phyloP scores from a whole-genome alignment of 1,284 basidiomycete species.

The Tetrapyrgos nigripes region DNA sequence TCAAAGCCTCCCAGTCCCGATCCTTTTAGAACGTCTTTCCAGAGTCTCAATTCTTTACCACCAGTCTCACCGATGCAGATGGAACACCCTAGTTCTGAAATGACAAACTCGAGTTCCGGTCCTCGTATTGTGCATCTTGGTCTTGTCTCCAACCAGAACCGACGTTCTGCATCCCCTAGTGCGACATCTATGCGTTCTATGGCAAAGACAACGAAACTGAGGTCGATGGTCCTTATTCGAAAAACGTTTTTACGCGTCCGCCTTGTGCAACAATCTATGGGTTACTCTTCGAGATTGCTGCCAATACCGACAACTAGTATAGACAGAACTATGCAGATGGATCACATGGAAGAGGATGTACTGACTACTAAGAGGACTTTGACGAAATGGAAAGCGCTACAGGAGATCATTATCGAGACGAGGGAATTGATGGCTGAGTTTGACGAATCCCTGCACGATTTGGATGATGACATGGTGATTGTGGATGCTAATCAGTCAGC shows the following conservation, averaged over 20 bases:
- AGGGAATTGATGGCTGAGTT: slow-evolving; percentile 66
- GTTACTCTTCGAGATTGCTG: slow-evolving; percentile 57
- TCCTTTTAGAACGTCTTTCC: slow-evolving; percentile 1
- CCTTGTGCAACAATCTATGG: slow-evolving; percentile 65
- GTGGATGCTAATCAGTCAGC: slow-evolving; percentile 6
- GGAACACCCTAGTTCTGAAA: not conserved
- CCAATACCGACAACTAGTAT: slow-evolving; percentile 44
- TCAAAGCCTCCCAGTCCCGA: slow-evolving; percentile 27
- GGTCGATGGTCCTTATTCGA: slow-evolving; percentile 53
- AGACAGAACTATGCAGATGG: not conserved
- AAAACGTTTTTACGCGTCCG: slow-evolving; percentile 65
- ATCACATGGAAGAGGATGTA: slow-evolving; percentile 26
- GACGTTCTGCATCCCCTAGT: slow-evolving; percentile 41
- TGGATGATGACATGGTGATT: slow-evolving; percentile 11
- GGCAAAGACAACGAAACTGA: slow-evolving; percentile 48
- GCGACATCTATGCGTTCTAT: slow-evolving; percentile 32
- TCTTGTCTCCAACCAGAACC: slow-evolving; percentile 47
- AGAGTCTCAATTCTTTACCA: not conserved
- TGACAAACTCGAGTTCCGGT: slow-evolving; percentile 22
- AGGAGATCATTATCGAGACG: slow-evolving; percentile 58
- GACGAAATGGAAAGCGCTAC: slow-evolving; percentile 60
- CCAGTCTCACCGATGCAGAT: not conserved
- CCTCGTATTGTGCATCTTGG: slow-evolving; percentile 70
- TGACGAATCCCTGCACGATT: slow-evolving; percentile 34
- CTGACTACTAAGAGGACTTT: slow-evolving; percentile 49